Base-by-base conservation (phyloP, 768 basidiomycete genomes). In the Mycena latifolia region DNA sequence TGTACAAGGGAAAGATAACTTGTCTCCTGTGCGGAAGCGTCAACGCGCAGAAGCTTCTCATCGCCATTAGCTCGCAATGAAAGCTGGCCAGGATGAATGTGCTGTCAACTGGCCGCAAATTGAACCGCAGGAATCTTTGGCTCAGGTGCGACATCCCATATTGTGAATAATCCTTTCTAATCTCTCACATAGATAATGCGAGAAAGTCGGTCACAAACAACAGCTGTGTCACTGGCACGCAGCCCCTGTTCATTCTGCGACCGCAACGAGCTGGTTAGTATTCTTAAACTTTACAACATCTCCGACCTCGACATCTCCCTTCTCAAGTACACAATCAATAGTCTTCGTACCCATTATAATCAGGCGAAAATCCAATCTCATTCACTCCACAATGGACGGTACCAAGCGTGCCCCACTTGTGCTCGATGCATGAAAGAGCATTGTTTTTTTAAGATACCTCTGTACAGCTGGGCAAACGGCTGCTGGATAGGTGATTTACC, bases 101-200 rank as follows among this genome's bases (percentile, higher is more conserved):
- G n/a, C n/a, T n/a, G n/a, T n/a, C n/a, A n/a, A n/a, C n/a, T 61
- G 59, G 59, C 59, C 59, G 1, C 59, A 61, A 29, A 22, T 61
- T 6, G 59, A 61, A n/a, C 20, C 48, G n/a, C 22, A 45, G 29
- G 59, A 61, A 27, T 37, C 48, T 2, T 24, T 50, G 8, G 25
- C 51, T 25, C 17, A 61, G 47, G 59, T 50, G 12, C 35, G 59
- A 17, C n/a, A 43, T 51, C 24, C 8, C 48, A 14, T 50, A 14
- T 28, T 50, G 5, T 50, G 10, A 28, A 50, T 28, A 14, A 43
- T 50, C 46, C 24, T 7, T 10, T n/a, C n/a, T 47, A 25, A 28
- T 50, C 3, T 28, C 4, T 28, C 5, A 2, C 3, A 28, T 28
- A 50, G 48, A 50, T 50, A 5, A 50, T 50, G 25, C 5, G 24